Conservation (phyloP, 1,139 yeast genomes). For the Debaryomyces robertsiae region DNA sequence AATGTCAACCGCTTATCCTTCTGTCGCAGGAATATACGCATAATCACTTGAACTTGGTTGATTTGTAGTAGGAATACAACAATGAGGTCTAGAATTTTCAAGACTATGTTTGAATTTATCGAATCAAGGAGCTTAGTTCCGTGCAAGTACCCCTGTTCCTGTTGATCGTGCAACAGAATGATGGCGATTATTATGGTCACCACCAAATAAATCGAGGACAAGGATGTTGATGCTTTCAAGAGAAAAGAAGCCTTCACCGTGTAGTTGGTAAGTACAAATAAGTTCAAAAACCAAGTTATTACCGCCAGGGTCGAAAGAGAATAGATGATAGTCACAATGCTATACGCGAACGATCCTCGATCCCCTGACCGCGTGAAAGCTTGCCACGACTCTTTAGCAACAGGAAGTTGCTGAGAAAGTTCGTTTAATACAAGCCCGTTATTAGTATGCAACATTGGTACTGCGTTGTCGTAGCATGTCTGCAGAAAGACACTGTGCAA, state of each 20-base stretch:
- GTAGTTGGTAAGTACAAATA: conserved; percentile 63
- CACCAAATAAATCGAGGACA: conserved; percentile 57
- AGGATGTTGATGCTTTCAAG: conserved; percentile 44
- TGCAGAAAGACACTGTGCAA: conserved; percentile 33
- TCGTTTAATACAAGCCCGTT: conserved; percentile 34
- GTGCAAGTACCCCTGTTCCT: conserved; percentile 56
- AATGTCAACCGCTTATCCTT: conserved; percentile 70
- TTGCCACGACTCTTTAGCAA: conserved; percentile 43
- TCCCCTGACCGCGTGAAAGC: conserved; percentile 31
- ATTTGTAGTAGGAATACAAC: conserved; percentile 63
- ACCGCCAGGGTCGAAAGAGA: conserved; percentile 67
- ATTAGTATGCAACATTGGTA: conserved; percentile 49
- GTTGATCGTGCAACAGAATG: conserved; percentile 48
- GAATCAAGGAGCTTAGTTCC: conserved; percentile 51
- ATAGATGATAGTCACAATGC: conserved; percentile 62
- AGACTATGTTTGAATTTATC: conserved; percentile 50
- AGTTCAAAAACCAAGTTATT: conserved; percentile 62
- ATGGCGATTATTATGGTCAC: conserved; percentile 54
- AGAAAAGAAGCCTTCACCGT: conserved; percentile 56
- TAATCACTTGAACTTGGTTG: conserved; percentile 75
- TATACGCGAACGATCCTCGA: conserved; percentile 53
- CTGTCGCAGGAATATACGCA: conserved; percentile 70
- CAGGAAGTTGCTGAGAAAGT: conserved; percentile 38
- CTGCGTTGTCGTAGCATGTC: conserved; percentile 36
- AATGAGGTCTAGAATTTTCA: conserved; percentile 64